A percentile compares a stretch with the other conserved stretches of the same genome.
Conservation (phyloP, 371 early-diverging fungal genomes). For the Mucor circinelloides region DNA sequence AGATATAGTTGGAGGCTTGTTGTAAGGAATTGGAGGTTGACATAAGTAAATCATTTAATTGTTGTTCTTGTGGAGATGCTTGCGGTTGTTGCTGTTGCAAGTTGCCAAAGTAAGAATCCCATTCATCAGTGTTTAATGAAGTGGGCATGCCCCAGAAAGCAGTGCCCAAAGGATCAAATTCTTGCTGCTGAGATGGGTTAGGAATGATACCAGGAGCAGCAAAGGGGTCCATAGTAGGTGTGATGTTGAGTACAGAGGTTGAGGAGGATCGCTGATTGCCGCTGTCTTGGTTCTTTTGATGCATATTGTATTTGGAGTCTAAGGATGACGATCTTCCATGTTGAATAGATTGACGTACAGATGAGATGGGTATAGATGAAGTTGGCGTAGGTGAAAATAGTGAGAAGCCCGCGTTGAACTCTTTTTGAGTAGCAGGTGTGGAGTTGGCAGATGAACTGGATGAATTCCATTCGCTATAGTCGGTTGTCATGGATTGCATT, state of each 20-base stretch:
- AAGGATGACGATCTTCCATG: neutral
- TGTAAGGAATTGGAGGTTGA: neutral
- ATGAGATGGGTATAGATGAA: constrained; percentile 20
- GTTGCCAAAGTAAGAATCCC: constrained; percentile 29
- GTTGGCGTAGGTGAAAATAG: neutral
- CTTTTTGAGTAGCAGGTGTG: neutral
- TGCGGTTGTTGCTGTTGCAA: neutral
- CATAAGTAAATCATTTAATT: neutral
- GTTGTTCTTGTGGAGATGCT: neutral
- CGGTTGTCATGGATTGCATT: neutral
- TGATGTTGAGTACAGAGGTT: constrained; percentile 3
- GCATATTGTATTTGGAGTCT: neutral
- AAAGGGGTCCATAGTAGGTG: constrained; percentile 40
- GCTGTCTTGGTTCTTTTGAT: neutral
- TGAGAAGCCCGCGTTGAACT: neutral
- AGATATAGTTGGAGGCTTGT: neutral
- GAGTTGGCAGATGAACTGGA: neutral
- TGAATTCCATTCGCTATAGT: neutral
- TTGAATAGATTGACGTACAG: constrained; percentile 11
- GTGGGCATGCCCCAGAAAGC: constrained; percentile 37
- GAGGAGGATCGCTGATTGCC: constrained; percentile 1
- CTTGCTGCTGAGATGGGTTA: constrained; percentile 1
- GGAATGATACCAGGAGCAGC: constrained; percentile 40
- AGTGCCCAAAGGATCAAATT: constrained; percentile 28
- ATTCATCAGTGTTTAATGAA: constrained; percentile 30